Evolutionary conservation across 495 filamentous ascomycete species (phyloP).

Genomic region (Friedmanniomyces simplex): DNA sequence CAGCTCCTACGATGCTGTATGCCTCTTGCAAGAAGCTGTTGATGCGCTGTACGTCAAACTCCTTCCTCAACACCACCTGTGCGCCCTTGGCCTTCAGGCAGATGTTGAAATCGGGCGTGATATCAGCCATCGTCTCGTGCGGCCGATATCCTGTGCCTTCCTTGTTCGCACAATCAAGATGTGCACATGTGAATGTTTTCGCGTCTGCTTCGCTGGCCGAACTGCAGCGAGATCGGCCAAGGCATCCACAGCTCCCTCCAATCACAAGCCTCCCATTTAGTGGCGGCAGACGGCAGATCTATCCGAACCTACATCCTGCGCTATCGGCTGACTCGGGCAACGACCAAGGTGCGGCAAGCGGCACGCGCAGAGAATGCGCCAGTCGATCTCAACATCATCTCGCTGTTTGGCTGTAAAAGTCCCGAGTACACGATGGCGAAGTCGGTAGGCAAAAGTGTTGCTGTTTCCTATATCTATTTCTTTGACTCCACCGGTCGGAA

Average conservation of each 20-base stretch:
- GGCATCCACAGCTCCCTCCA: background rate
- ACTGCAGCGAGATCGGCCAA: background rate
- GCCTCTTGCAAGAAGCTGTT: slow-evolving; percentile 95
- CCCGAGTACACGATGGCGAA: background rate
- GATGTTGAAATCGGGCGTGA: slow-evolving; percentile 61
- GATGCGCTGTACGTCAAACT: slow-evolving; percentile 39
- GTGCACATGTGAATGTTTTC: too few species aligned
- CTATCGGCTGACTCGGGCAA: background rate
- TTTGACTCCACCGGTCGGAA: background rate
- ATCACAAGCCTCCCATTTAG: background rate
- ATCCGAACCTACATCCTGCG: background rate
- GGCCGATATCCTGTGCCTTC: background rate
- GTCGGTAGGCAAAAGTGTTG: background rate
- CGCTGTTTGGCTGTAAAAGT: background rate
- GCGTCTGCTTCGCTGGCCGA: background rate
- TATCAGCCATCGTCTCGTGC: slow-evolving; percentile 34
- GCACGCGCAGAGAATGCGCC: background rate
- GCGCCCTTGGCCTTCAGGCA: slow-evolving; percentile 51
- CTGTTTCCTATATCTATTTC: background rate
- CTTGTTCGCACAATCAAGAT: too few species aligned
- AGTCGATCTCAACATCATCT: background rate
- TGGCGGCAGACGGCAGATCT: background rate
- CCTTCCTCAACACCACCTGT: slow-evolving; percentile 32
- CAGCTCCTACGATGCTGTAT: slow-evolving; percentile 75
- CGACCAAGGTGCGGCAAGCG: background rate